These are phyloP conservation scores for Pseudohalonectria lignicola DNA, from an alignment of 2,329 filamentous ascomycete species.

Conservation along the genomic window DNA sequence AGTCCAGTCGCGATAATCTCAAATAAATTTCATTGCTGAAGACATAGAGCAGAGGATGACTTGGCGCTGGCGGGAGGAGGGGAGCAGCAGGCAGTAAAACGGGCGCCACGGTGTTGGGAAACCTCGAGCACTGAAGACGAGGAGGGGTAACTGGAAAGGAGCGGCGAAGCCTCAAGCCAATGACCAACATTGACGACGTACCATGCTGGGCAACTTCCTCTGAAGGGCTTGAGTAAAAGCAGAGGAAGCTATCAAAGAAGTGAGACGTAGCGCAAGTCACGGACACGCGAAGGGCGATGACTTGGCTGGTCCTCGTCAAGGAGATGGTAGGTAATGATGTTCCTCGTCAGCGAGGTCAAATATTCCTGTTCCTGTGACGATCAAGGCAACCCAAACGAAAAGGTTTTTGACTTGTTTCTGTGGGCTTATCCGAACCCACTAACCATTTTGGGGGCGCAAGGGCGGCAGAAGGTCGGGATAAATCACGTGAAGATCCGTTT, in stretches of 20 bases:
- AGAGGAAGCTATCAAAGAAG: background rate
- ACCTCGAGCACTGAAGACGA: too few relatives aligned
- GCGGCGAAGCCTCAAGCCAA: background rate
- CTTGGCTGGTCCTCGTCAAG: constrained; percentile 5
- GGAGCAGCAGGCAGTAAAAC: background rate
- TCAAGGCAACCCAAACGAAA: background rate
- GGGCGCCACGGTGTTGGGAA: background rate
- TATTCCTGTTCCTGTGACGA: too few relatives aligned
- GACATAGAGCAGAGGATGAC: constrained; percentile 2
- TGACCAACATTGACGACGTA: too few relatives aligned
- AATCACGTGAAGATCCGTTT: background rate
- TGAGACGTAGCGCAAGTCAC: constrained; percentile 7
- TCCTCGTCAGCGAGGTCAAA: too few relatives aligned
- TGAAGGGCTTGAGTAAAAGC: constrained; percentile 11
- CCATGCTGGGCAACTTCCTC: constrained; percentile 44
- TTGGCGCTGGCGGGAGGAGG: background rate
- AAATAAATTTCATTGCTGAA: too few relatives aligned
- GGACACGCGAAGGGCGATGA: constrained; percentile 9
- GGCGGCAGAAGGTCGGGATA: background rate
- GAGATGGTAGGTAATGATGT: constrained; percentile 1
- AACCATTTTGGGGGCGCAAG: background rate
- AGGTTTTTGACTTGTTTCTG: constrained; percentile 3
- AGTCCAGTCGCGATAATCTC: constrained; percentile 6
- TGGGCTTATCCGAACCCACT: constrained; percentile 2
- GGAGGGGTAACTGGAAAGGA: background rate